These are phyloP conservation scores for Neonectria punicea DNA, from an alignment of 2,329 filamentous ascomycete species.

Conservation along the genomic window DNA sequence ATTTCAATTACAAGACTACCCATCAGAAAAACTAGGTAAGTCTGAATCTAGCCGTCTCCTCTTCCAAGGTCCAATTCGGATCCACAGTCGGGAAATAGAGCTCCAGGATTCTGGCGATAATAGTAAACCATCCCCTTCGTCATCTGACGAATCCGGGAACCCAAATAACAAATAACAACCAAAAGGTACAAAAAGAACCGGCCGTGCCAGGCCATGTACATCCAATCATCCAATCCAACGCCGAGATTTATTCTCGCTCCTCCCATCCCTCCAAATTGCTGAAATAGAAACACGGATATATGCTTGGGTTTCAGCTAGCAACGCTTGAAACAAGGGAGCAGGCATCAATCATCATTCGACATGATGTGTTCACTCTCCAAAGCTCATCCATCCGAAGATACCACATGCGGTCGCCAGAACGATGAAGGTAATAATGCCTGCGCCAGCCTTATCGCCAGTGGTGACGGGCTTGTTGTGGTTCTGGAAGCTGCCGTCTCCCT, in stretches of 20 bases:
- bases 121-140: conserved; percentile 8
- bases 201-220: conserved; percentile 36
- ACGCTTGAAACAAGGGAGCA: background rate
- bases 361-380: conserved; percentile 45
- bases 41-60: conserved; percentile 2
- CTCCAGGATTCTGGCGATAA: background rate
- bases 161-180: conserved; percentile 20
- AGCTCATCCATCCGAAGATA: conserved; percentile 62
- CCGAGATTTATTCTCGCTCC: conserved; percentile 30
- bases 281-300: conserved; percentile 26
- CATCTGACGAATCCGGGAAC: conserved; percentile 7
- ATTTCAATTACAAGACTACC: conserved; percentile 17
- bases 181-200: conserved; percentile 21
- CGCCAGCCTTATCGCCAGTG: conserved; percentile 58
- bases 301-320: conserved; percentile 15
- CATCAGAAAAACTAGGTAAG: background rate
- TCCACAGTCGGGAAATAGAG: background rate
- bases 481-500: conserved; percentile 49
- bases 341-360: conserved; percentile 24
- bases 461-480: conserved; percentile 50
- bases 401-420: conserved; percentile 53
- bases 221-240: conserved; percentile 42
- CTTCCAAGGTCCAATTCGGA: background rate
- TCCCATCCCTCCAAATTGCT: conserved; percentile 20
- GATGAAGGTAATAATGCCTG: conserved; percentile 59